Evolutionary conservation across 2,329 filamentous ascomycete species (phyloP), one percentile per base, ranked within the genome.

Genomic region (Rhytidhysteron rufulum): DNA sequence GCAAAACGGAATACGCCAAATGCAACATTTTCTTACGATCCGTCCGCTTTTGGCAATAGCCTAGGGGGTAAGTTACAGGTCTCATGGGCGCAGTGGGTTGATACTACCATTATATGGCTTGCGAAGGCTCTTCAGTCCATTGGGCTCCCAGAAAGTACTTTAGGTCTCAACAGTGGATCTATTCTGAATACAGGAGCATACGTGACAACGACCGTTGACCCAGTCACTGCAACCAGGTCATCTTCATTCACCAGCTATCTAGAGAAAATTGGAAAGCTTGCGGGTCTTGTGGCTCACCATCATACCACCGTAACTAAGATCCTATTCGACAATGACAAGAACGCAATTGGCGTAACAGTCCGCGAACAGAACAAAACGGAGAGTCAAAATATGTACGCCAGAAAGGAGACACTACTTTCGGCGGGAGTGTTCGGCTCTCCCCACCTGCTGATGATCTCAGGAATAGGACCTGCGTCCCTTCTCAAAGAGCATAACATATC

Each of bases 351-450:
- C 15, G 43, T 47, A 36, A 27, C 24, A 8, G 24, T 13, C 24
- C 24, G 24, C 24, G 8, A 13, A 13, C 7, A 9, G n/a, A 4
- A 37, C 46, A 22, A 24, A 44, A 0, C 46, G 1, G 25, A 34
- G 10, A 32, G 33, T 3, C 55, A 48, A 13, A 19, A 11, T 42
- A 34, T 35, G 38, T 20, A 30, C 1, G 60, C 62, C 2, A 53
- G 45, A 11, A 62, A 64, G 25, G 66, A 69, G 44, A 58, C 68
- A 16, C 63, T 71, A 19, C 41, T 69, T 3, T 63, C 65, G 1
- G 65, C 63, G 1, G 66, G 66, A 18, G 51, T 54, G 6, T 82
- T 75, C 55, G 76, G 81, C 54, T 72, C 72, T 1, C 78, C 79
- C 3, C 79, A 83, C 58, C 58, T 83, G 3, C 72, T 83, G 5